Evolutionary conservation across 2,329 filamentous ascomycete species (phyloP).

Genomic region (Alternaria longipes): DNA sequence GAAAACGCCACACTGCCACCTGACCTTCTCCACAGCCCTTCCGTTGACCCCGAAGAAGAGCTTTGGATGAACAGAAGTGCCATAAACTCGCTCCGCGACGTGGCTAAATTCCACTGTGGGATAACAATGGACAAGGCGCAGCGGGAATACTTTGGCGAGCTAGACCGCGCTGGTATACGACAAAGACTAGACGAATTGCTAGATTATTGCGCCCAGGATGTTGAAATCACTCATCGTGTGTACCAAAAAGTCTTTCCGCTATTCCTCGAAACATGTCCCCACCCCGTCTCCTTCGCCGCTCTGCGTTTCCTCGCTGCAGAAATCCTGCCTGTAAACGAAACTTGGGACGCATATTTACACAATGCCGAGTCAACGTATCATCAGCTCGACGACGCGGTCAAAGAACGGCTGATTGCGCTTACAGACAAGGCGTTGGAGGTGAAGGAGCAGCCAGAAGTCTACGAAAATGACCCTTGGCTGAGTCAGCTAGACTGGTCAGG

Average conservation of each 20-base stretch:
- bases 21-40: conserved; percentile 71
- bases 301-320: conserved; percentile 92
- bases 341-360: conserved; percentile 85
- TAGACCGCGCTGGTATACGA: conserved; percentile 75
- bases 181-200: conserved; percentile 81
- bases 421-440: conserved; percentile 79
- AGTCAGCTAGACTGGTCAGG: conserved; percentile 94
- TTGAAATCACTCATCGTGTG: conserved; percentile 90
- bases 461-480: conserved; percentile 86
- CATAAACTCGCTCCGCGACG: conserved; percentile 92
- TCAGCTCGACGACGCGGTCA: conserved; percentile 77
- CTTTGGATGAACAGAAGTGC: conserved; percentile 95
- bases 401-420: conserved; percentile 75
- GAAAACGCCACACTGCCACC: conserved; percentile 74
- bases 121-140: conserved; percentile 89
- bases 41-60: conserved; percentile 88
- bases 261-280: conserved; percentile 89
- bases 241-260: conserved; percentile 92
- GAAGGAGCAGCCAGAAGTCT: conserved; percentile 74
- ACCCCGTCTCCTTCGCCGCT: conserved; percentile 96
- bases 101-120: conserved; percentile 94
- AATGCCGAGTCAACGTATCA: conserved; percentile 88
- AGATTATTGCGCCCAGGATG: conserved; percentile 94
- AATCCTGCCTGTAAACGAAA: conserved; percentile 86
- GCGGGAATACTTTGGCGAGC: conserved; percentile 84